Conservation (phyloP, 1,139 yeast species). For the Taphrina sp. region DNA sequence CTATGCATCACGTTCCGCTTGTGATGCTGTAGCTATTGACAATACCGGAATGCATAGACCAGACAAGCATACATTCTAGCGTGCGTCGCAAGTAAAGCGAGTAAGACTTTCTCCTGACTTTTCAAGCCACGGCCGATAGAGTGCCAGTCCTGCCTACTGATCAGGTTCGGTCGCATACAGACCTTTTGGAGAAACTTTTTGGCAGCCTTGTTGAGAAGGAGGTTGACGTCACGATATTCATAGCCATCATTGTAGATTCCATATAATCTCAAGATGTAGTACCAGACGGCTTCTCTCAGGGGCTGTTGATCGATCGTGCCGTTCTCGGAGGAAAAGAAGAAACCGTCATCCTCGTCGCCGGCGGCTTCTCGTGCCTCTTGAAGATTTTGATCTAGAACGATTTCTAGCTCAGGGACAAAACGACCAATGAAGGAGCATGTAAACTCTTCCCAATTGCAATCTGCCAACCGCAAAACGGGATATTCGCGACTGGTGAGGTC, state of each 20-base stretch:
- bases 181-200: constrained; percentile 23
- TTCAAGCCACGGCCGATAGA: constrained; percentile 25
- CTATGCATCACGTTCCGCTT: background rate
- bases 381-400: constrained; percentile 20
- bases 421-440: constrained; percentile 31
- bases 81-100: constrained; percentile 24
- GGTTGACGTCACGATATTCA: constrained; percentile 28
- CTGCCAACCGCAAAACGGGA: constrained; percentile 27
- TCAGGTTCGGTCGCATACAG: constrained; percentile 13
- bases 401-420: constrained; percentile 21
- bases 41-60: constrained; percentile 28
- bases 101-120: constrained; percentile 19
- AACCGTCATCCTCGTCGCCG: constrained; percentile 31
- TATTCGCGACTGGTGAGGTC: constrained; percentile 9
- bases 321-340: constrained; percentile 14
- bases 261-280: constrained; percentile 29
- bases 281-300: constrained; percentile 36
- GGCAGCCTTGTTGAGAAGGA: constrained; percentile 22
- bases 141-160: constrained; percentile 23
- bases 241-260: constrained; percentile 35
- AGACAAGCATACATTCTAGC: constrained; percentile 28
- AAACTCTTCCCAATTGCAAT: constrained; percentile 33
- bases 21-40: constrained; percentile 4
- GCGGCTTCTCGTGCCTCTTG: constrained; percentile 29
- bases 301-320: constrained; percentile 24